Evolutionary conservation across 176 grass and related monocot genomes (phyloP), one percentile per base, ranked within the genome.

Genomic region (Paspalum vaginatum): DNA sequence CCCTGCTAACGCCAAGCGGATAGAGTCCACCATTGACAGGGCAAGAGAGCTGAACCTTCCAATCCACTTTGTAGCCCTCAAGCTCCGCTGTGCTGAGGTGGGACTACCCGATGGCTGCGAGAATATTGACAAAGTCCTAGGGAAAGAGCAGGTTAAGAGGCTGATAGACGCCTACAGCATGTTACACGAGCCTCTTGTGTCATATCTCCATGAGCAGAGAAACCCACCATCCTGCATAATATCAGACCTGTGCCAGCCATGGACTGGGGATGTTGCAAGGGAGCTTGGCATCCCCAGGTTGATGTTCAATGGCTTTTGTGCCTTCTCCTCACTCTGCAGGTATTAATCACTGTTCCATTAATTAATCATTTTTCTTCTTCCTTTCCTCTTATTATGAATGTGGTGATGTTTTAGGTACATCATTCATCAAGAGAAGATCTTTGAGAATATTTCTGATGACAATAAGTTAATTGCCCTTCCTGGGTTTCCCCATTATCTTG

Each of bases 271-370:
- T 64, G 64, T 88, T n/a, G 88, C 88, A 68, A 84, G 85, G n/a
- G 91, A 90, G n/a, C 61, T 93, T 11, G 73, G 74, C 16, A 87
- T 90, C 58, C 87, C 87, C 8, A 88, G 85, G 68, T 63, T 93
- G 40, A 79, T 14, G 43, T 93, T 90, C 59, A 85, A 73, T 39
- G 88, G 91, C 57, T 85, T 68, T 6, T 63, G 85, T 18, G 67
- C 57, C 61, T 93, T 90, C 51, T 38, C 81, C 14, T 83, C 75
- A 9, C 83, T 89, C 68, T 70, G 67, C 46, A 79, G 64, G 61
- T 85, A 89, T 18, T 26, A 26, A 11, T 47, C 27, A n/a, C 27
- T 14, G 16, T 32, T 64, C 5, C 12, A 20, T 39, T 24, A 6
- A 48, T 18, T 49, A 5, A 27, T 10, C 14, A 72, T 37, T 11